phyloP scores from a whole-genome alignment of 1,284 basidiomycete genomes.

The Stygiomarasmius scandens region DNA sequence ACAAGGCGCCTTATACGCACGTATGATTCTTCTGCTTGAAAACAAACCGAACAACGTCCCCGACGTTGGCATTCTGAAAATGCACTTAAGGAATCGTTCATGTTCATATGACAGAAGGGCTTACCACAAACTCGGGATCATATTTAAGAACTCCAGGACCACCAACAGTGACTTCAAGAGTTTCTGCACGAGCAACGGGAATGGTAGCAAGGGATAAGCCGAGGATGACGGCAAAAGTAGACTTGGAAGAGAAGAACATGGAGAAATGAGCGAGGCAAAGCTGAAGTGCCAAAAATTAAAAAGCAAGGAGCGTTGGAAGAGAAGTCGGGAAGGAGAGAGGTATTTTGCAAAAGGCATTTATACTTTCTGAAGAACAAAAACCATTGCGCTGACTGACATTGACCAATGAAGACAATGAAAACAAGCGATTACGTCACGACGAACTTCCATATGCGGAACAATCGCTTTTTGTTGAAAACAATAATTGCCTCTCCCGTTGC shows the following conservation, averaged over 20 bases:
- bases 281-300: conserved; percentile 6
- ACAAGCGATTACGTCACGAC: background rate
- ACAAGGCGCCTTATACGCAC: too few relatives aligned
- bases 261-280: conserved; percentile 1
- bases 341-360: too few relatives aligned
- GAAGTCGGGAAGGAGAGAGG: background rate
- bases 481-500: background rate
- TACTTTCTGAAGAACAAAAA: too few relatives aligned
- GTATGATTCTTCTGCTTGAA: conserved; percentile 69
- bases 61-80: conserved; percentile 47
- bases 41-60: conserved; percentile 54
- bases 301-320: background rate
- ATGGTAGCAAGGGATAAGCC: conserved; percentile 23
- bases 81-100: background rate
- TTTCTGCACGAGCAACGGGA: conserved; percentile 33
- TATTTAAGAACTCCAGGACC: conserved; percentile 47
- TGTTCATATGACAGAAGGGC: conserved; percentile 24
- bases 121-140: conserved; percentile 48
- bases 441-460: background rate
- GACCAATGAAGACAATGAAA: background rate
- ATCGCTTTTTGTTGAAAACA: background rate
- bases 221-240: conserved; percentile 11
- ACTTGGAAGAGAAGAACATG: conserved; percentile 13
- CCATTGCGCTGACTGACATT: too few relatives aligned
- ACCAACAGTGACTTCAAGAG: conserved; percentile 54